phyloP scores from a whole-genome alignment of 768 basidiomycete species.

The Pholiota molesta region DNA sequence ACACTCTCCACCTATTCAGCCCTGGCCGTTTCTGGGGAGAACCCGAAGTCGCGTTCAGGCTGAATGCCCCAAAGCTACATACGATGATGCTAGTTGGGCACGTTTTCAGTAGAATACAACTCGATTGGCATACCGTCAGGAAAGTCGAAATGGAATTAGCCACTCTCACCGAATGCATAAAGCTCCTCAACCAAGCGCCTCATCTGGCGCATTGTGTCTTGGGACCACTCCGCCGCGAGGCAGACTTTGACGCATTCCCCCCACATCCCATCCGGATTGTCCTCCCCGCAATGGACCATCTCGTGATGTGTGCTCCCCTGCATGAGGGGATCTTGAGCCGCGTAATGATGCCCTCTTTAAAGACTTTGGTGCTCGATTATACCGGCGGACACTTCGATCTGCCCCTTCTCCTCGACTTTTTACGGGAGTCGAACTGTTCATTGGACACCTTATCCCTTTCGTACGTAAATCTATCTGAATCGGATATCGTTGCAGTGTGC shows the following conservation, averaged over 20 bases:
- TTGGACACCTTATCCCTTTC: background rate
- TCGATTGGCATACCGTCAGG: background rate
- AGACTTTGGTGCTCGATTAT: background rate
- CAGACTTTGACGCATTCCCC: too few species aligned
- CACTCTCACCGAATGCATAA: background rate
- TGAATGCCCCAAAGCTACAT: background rate
- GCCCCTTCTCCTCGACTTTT: background rate
- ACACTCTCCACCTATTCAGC: background rate
- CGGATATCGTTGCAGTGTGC: background rate
- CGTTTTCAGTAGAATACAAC: background rate
- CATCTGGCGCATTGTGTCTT: background rate
- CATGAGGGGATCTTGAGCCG: too few species aligned
- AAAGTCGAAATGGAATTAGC: background rate
- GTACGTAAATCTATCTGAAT: background rate
- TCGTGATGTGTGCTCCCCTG: too few species aligned
- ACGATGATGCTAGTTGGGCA: too few species aligned
- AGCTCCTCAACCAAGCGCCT: background rate
- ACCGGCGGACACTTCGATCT: background rate
- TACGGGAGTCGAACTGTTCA: background rate
- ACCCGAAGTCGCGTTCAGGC: too few species aligned
- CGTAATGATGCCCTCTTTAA: background rate
- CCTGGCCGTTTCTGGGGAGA: too few species aligned
- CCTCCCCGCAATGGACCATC: too few species aligned
- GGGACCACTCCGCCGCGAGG: background rate
- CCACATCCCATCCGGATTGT: too few species aligned